phyloP scores from a whole-genome alignment of 805 yeast species.

The Metschnikowia kunwiensis region DNA sequence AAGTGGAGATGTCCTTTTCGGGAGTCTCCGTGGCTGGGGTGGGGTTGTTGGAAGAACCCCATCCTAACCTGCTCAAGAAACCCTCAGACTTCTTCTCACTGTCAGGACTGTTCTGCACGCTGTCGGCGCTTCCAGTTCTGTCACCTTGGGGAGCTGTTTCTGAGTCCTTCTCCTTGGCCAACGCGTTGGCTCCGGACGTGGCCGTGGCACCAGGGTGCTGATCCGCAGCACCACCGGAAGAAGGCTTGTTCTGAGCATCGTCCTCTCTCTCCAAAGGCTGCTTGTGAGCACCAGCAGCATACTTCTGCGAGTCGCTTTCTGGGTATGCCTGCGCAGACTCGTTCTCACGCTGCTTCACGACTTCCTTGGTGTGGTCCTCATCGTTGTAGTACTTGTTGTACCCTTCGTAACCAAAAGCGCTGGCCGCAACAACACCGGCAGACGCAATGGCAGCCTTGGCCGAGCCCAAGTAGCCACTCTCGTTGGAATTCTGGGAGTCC shows the following conservation, averaged over 20 bases:
- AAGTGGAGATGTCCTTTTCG: background rate
- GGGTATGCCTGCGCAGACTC: background rate
- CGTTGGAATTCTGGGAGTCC: background rate
- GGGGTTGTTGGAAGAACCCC: too few species aligned
- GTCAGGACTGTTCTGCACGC: background rate
- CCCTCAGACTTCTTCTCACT: slow-evolving; percentile 9
- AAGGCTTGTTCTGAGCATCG: background rate
- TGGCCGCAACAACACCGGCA: slow-evolving; percentile 23
- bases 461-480: slow-evolving; percentile 12
- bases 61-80: slow-evolving; percentile 12
- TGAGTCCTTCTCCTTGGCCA: slow-evolving; percentile 5
- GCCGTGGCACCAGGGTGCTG: slow-evolving; percentile 2
- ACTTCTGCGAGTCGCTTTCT: background rate
- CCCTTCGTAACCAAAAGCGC: slow-evolving; percentile 21
- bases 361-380: slow-evolving; percentile 7
- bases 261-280: background rate
- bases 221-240: background rate
- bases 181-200: background rate
- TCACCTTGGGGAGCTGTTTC: background rate
- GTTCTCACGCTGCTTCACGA: background rate
- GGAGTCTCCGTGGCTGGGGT: background rate
- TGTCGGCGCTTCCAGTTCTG: background rate
- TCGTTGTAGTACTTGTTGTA: slow-evolving; percentile 16
- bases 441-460: slow-evolving; percentile 19
- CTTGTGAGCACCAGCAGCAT: background rate